phyloP scores from a whole-genome alignment of 2,329 filamentous ascomycete genomes.

The Colletotrichum sp. region DNA sequence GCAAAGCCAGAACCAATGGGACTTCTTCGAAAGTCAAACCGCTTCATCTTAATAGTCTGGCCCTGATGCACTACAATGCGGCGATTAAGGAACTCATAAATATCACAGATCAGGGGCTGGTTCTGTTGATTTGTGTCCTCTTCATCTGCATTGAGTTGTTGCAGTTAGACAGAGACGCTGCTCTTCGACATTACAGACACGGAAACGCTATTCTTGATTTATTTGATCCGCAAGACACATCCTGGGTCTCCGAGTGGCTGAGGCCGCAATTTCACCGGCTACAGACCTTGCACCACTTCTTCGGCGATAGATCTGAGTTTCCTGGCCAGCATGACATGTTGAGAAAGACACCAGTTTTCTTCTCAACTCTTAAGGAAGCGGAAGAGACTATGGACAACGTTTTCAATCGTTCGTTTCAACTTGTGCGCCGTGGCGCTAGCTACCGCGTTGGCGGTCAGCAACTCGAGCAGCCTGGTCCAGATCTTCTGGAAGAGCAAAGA shows the following conservation, averaged over 20 bases:
- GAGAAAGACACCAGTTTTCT: not conserved
- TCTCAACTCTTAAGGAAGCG: conserved; percentile 27
- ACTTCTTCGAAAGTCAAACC: not conserved
- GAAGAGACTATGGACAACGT: conserved; percentile 33
- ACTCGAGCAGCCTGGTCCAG: not conserved
- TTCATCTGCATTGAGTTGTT: conserved; percentile 60
- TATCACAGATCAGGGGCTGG: conserved; percentile 26
- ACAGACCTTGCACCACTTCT: not conserved
- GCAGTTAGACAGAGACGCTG: conserved; percentile 47
- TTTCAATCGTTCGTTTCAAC: conserved; percentile 28
- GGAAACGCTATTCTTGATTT: conserved; percentile 2
- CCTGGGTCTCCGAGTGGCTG: not conserved
- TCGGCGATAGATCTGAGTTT: not conserved
- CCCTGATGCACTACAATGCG: conserved; percentile 31
- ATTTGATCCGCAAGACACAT: not conserved
- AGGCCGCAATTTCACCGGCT: not conserved
- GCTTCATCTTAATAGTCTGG: not conserved
- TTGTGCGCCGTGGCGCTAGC: conserved; percentile 31
- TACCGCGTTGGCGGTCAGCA: conserved; percentile 26
- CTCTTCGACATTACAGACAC: conserved; percentile 35
- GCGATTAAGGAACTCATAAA: conserved; percentile 26
- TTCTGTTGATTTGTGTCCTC: conserved; percentile 51
- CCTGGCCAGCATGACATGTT: conserved; percentile 13
- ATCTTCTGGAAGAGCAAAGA: conserved; percentile 14
- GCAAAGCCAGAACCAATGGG: not conserved